phyloP scores from a whole-genome alignment of 345 rosid genomes.

The Camelina sativa region DNA sequence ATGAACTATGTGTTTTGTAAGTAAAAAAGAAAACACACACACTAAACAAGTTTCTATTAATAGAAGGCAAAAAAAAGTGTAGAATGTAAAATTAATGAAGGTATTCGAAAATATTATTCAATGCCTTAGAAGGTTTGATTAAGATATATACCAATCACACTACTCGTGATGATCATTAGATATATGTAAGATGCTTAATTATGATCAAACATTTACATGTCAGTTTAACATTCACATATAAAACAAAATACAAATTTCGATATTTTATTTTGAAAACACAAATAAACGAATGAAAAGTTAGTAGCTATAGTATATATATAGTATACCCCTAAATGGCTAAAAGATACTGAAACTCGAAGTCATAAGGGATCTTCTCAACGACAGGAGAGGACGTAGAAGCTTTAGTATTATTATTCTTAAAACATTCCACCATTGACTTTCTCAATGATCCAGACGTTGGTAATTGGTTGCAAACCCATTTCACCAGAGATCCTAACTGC shows the following conservation, averaged over 20 bases:
- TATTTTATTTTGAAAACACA: conserved; percentile 8
- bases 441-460: conserved; percentile 84
- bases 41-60: no score
- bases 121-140: background rate
- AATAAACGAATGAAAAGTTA: background rate
- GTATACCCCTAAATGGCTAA: conserved; percentile 56
- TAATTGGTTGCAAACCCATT: conserved; percentile 92
- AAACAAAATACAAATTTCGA: conserved; percentile 14
- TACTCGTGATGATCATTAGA: background rate
- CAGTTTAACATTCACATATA: conserved; percentile 10
- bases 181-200: background rate
- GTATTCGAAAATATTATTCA: background rate
- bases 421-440: conserved; percentile 91
- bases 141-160: background rate
- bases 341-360: conserved; percentile 84
- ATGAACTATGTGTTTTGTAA: background rate
- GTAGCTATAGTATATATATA: background rate
- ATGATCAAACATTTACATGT: conserved; percentile 16
- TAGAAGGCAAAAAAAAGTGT: no score
- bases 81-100: background rate
- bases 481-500: conserved; percentile 58
- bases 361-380: conserved; percentile 78
- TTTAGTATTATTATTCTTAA: conserved; percentile 58
- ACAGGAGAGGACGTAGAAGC: conserved; percentile 42
- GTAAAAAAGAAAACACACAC: no score